Evolutionary conservation across 805 yeast species (phyloP).

Genomic region (Sugiyamaella boreocaroliniensis): DNA sequence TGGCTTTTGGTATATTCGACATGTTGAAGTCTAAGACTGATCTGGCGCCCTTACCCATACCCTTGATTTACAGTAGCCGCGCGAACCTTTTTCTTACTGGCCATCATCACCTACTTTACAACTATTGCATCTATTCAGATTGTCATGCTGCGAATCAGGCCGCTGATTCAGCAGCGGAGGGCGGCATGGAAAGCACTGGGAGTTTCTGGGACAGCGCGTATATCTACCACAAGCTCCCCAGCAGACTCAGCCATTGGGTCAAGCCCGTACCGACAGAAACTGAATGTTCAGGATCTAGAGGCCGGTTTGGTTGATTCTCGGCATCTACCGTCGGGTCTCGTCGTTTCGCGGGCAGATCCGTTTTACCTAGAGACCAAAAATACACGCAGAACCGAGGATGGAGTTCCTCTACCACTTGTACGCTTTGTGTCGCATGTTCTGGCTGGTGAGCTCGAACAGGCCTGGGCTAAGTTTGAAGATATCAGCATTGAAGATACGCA

Average conservation of each 20-base stretch:
- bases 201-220: neutral
- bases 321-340: neutral
- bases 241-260: neutral
- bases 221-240: neutral
- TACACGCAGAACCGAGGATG: neutral
- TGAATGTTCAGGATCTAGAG: neutral
- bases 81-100: neutral
- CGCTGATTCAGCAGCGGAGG: neutral
- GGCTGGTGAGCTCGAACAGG: conserved; percentile 7
- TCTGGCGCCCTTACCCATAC: neutral
- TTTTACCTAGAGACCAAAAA: neutral
- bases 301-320: neutral
- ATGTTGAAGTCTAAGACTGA: too few species aligned
- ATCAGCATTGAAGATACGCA: conserved; percentile 8
- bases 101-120: neutral
- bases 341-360: neutral
- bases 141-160: neutral
- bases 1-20: too few species aligned
- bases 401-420: neutral
- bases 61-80: neutral
- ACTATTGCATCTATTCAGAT: neutral
- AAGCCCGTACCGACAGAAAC: neutral
- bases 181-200: neutral
- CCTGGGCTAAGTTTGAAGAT: conserved; percentile 14
- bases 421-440: conserved; percentile 2